phyloP scores from a whole-genome alignment of 139 green algal species.

The Picochlorum sp. region DNA sequence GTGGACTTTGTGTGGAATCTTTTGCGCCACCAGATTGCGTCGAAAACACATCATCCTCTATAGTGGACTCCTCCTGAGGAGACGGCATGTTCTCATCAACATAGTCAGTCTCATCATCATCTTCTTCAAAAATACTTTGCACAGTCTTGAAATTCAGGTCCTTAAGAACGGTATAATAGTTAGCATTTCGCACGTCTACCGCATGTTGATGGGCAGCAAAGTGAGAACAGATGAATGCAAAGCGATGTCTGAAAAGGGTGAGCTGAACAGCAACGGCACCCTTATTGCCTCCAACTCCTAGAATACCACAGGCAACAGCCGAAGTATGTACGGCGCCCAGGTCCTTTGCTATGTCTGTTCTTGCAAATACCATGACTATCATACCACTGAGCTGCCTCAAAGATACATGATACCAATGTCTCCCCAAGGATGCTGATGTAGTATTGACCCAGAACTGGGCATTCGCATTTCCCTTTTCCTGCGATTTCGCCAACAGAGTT shows the following conservation, averaged over 20 bases:
- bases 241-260: conserved; percentile 56
- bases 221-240: conserved; percentile 76
- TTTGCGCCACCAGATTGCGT: neutral
- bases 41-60: too few relatives aligned
- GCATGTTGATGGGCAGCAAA: conserved; percentile 84
- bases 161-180: conserved; percentile 71
- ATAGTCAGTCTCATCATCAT: neutral
- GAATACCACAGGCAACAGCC: conserved; percentile 77
- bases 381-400: conserved; percentile 82
- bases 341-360: conserved; percentile 23
- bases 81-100: too few relatives aligned
- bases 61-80: too few relatives aligned
- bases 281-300: conserved; percentile 94
- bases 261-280: conserved; percentile 80
- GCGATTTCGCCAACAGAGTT: conserved; percentile 25
- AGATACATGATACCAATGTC: conserved; percentile 46
- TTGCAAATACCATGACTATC: conserved; percentile 62
- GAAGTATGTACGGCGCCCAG: conserved; percentile 72
- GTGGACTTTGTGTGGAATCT: neutral
- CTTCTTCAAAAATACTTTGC: conserved; percentile 10
- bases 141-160: conserved; percentile 56
- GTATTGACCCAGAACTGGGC: conserved; percentile 59
- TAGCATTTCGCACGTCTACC: conserved; percentile 72
- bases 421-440: conserved; percentile 35
- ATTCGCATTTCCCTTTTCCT: conserved; percentile 68